Conservation (phyloP, 352 stramenopile species). For the Pythium oligandrum region DNA sequence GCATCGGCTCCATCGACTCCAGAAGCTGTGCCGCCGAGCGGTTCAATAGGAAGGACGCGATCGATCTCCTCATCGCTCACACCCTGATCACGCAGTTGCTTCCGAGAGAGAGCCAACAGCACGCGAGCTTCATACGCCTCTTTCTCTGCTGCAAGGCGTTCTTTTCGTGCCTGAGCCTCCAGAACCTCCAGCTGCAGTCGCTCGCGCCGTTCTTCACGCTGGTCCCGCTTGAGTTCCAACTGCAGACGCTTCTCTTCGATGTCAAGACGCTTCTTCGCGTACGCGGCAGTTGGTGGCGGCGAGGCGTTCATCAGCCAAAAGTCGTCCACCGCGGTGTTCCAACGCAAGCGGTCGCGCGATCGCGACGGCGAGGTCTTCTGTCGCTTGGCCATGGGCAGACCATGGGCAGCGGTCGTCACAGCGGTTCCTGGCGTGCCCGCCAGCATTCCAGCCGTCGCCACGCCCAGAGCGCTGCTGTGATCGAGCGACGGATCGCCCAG, state of each 20-base stretch:
- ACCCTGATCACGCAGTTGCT: slow-evolving; percentile 46
- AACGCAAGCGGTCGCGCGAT: neutral
- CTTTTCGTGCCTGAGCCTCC: slow-evolving; percentile 32
- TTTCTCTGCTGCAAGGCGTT: slow-evolving; percentile 35
- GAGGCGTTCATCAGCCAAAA: slow-evolving; percentile 13
- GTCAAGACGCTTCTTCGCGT: slow-evolving; percentile 36
- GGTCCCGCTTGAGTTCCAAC: slow-evolving; percentile 39
- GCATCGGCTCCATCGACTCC: no score
- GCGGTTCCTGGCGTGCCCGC: neutral
- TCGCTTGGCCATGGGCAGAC: slow-evolving; percentile 13
- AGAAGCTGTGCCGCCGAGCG: neutral
- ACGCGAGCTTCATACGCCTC: slow-evolving; percentile 38
- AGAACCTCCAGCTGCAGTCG: slow-evolving; percentile 40
- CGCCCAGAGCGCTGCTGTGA: neutral
- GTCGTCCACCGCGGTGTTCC: slow-evolving; percentile 20
- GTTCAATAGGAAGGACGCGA: slow-evolving; percentile 34
- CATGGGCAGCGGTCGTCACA: neutral
- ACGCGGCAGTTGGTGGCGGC: slow-evolving; percentile 1
- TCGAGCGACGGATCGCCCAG: slow-evolving; percentile 4
- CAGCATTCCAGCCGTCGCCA: neutral
- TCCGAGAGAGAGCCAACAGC: slow-evolving; percentile 42
- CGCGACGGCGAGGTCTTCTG: slow-evolving; percentile 11
- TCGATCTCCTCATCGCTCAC: slow-evolving; percentile 50
- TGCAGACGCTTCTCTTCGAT: slow-evolving; percentile 54
- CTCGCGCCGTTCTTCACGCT: slow-evolving; percentile 38